A percentile compares a stretch with the other conserved stretches of the same genome.
These are phyloP conservation scores for Discostella stelligera DNA, from an alignment of 352 stramenopile genomes.

Conservation along the genomic window DNA sequence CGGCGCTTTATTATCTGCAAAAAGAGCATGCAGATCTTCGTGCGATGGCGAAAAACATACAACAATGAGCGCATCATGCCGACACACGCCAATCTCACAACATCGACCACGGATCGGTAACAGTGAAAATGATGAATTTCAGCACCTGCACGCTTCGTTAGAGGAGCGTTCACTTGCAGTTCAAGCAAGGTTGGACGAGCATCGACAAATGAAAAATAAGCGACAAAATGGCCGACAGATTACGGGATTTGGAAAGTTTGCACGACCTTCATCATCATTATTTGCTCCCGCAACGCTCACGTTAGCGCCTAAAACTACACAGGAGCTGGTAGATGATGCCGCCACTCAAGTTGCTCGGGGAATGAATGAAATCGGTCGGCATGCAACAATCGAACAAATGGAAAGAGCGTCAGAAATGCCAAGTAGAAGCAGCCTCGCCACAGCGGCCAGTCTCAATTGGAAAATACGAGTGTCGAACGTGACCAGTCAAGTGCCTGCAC, in stretches of 20 bases:
- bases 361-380: conserved; percentile 47
- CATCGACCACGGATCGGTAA: background rate
- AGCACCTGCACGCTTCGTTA: conserved; percentile 39
- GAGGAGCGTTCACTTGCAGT: conserved; percentile 45
- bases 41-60: background rate
- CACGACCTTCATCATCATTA: conserved; percentile 12
- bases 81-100: background rate
- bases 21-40: conserved; percentile 11
- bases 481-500: conserved; percentile 9
- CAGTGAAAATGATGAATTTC: conserved; percentile 49
- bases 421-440: conserved; percentile 38
- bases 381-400: background rate
- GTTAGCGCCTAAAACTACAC: conserved; percentile 45
- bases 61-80: background rate
- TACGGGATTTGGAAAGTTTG: conserved; percentile 39
- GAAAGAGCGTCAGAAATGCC: conserved; percentile 1
- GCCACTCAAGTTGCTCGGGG: conserved; percentile 36
- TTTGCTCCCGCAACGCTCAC: conserved; percentile 42
- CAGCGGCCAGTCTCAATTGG: conserved; percentile 36
- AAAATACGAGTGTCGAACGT: conserved; percentile 20
- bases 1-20: conserved; percentile 7
- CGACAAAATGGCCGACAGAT: conserved; percentile 27
- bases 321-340: conserved; percentile 52
- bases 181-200: conserved; percentile 39
- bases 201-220: conserved; percentile 24